phyloP scores from a whole-genome alignment of 768 basidiomycete species.

The Mycena polygramma region DNA sequence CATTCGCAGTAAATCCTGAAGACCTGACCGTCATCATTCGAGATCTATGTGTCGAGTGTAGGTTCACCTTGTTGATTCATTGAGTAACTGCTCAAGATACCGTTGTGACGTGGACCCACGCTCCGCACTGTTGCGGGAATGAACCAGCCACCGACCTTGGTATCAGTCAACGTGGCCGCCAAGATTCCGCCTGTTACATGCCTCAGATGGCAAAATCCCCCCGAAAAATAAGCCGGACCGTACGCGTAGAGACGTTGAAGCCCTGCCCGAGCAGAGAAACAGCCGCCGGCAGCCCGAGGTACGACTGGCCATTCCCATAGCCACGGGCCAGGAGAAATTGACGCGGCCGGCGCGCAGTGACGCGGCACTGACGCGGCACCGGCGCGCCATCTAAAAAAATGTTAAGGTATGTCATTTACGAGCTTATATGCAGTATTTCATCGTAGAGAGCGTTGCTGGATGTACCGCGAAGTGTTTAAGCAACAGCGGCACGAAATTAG shows the following conservation, averaged over 20 bases:
- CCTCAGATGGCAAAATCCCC: background rate
- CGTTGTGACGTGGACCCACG: background rate
- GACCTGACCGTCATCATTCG: background rate
- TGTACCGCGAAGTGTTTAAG: too few species aligned
- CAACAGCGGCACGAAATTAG: too few species aligned
- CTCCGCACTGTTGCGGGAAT: slow-evolving; percentile 9
- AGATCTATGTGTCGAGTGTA: background rate
- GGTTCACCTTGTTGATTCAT: slow-evolving; percentile 21
- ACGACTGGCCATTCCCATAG: slow-evolving; percentile 17
- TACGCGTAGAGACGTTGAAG: slow-evolving; percentile 26
- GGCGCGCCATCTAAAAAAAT: too few species aligned
- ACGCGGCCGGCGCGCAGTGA: too few species aligned
- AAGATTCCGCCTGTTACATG: slow-evolving; percentile 15
- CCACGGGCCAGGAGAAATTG: too few species aligned
- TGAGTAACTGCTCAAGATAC: background rate
- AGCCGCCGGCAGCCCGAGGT: slow-evolving; percentile 25
- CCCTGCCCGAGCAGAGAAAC: slow-evolving; percentile 3
- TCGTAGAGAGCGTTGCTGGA: too few species aligned
- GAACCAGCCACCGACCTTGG: background rate
- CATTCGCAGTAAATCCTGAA: slow-evolving; percentile 21
- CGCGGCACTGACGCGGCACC: too few species aligned
- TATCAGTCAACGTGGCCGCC: slow-evolving; percentile 11
- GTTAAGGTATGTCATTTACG: too few species aligned
- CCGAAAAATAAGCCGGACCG: background rate
- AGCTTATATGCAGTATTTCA: too few species aligned